Percentiles rank a stretch among this genome's conserved stretches.
Evolutionary conservation across 345 rosid species (phyloP).

Genomic region (Arabis alpina): DNA sequence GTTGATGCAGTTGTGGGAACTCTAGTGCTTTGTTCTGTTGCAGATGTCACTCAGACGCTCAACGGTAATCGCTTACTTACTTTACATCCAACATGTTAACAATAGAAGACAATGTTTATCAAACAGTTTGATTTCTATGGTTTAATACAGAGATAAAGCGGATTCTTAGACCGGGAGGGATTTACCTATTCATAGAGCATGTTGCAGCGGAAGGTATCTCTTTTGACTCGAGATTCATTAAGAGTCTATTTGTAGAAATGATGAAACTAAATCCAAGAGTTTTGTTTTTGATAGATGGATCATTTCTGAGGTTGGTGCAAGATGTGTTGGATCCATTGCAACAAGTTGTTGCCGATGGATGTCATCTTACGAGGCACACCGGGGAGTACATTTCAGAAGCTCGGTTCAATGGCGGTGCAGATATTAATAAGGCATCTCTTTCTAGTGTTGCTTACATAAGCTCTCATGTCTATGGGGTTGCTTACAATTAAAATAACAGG

Average conservation of each 20-base stretch:
- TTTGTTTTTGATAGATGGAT: conserved; percentile 59
- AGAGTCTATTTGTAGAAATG: not conserved
- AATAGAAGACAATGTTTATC: not conserved
- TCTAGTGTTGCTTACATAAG: conserved; percentile 48
- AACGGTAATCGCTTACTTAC: conserved; percentile 49
- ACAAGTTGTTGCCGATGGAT: conserved; percentile 67
- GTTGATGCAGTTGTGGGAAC: conserved; percentile 90
- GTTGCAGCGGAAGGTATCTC: conserved; percentile 79
- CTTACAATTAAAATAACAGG: conserved; percentile 48
- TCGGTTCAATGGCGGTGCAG: conserved; percentile 58
- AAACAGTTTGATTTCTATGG: not conserved
- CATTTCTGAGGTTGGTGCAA: conserved; percentile 62
- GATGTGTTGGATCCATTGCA: conserved; percentile 71
- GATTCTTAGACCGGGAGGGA: conserved; percentile 81
- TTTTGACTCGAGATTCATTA: not conserved
- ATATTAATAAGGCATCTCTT: conserved; percentile 49
- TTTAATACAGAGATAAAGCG: conserved; percentile 63
- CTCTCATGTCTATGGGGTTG: conserved; percentile 79
- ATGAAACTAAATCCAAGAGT: not conserved
- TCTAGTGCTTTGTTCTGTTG: conserved; percentile 81
- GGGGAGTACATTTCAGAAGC: conserved; percentile 63
- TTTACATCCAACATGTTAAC: not conserved
- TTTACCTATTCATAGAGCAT: conserved; percentile 80
- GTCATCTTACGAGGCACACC: conserved; percentile 73
- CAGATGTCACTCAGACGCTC: conserved; percentile 59